Conservation (phyloP, 257 asterid species). For the Przewalskia tangutica region DNA sequence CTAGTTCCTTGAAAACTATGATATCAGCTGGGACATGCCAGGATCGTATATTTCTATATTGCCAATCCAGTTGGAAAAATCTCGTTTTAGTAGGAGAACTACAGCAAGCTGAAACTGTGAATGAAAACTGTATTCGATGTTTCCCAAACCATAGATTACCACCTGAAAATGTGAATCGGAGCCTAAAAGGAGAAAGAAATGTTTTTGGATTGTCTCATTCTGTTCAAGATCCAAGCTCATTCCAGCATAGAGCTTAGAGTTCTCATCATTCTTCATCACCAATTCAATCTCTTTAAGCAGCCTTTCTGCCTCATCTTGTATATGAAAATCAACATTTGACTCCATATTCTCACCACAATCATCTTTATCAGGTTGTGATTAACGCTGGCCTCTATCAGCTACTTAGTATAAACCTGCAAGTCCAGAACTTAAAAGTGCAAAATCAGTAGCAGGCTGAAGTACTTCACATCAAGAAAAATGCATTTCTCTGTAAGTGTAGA, state of each 20-base stretch:
- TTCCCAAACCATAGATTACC: neutral
- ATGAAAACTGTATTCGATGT: neutral
- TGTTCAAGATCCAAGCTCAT: neutral
- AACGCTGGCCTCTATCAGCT: too few relatives aligned
- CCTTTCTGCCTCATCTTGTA: neutral
- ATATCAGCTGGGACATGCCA: neutral
- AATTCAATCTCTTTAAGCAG: neutral
- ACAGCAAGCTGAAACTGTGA: neutral
- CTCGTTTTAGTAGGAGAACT: neutral
- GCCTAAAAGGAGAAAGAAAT: neutral
- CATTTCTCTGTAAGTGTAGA: neutral
- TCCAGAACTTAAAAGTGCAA: neutral
- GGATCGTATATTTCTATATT: neutral
- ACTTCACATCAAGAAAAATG: neutral
- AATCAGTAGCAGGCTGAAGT: neutral
- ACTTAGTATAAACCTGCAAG: too few relatives aligned
- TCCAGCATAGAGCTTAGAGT: neutral
- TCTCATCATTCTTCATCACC: neutral
- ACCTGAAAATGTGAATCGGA: neutral
- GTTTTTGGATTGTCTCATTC: neutral
- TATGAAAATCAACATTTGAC: neutral
- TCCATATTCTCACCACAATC: neutral
- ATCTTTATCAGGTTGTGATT: too few relatives aligned
- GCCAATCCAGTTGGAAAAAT: neutral
- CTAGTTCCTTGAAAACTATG: neutral